Evolutionary conservation across 2,329 filamentous ascomycete genomes (phyloP), one percentile per base, ranked within the genome.

Genomic region (Cercospora brassicicola): DNA sequence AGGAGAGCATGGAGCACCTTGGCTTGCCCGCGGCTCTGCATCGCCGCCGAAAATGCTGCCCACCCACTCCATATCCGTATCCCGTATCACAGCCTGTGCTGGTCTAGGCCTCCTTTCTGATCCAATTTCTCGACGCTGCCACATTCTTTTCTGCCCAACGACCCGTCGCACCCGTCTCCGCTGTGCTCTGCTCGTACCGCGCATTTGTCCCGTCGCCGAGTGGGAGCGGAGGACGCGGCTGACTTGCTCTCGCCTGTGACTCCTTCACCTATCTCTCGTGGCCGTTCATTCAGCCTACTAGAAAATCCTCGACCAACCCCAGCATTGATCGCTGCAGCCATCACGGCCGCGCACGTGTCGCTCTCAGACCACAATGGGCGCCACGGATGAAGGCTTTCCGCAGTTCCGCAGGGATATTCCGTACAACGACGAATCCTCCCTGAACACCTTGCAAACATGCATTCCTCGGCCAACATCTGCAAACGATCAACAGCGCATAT

Each of bases 391-490:
- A 48, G 75, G 69, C 62, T 56, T 56, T 23, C 73, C 75, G 8
- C 71, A 73, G 57, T 73, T 73, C 66, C 66, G 71, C 45, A 69
- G 62, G 42, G 67, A 75, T 67, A 69, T 78, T 33, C 71, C 64
- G n/a, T 79, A 79, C 67, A 73, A 72, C 33, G 65, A 72, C 64
- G 60, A 73, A 23, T 77, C 75, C 13, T 65, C 53, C 20, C 78
- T 83, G 20, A 81, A 83, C 69, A 83, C 80, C 0, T 73, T 83
- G 9, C 78, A 82, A 64, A 66, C 82, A 36, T 83, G 79, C 75
- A 78, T 83, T 1, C 81, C 81, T 11, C 73, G 76, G 0, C 77
- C 78, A 0, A 72, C 71, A 4, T 71, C 67, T 10, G 64, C 68
- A 45, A 63, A 71, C 56, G 66, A 68, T 66, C 56, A 31, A 13